Base-by-base conservation (phyloP, 352 stramenopile species). In the Pythium chondricola region DNA sequence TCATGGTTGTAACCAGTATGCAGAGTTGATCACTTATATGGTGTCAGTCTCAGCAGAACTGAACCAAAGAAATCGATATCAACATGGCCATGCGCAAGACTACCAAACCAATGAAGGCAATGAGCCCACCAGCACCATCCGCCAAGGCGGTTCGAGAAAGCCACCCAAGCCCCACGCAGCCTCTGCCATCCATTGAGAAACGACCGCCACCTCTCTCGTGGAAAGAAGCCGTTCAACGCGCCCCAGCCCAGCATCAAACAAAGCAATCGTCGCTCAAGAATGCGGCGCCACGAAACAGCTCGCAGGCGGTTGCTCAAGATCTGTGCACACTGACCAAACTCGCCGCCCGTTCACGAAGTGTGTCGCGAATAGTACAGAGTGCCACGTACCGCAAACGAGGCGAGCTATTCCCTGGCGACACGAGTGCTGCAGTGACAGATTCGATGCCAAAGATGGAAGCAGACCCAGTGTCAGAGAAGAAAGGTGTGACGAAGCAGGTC, bases 191-290 rank as follows among this genome's bases (percentile, higher is more conserved):
- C n/a, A n/a, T n/a, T n/a, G n/a, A n/a, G n/a, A 48, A 58, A 32
- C 33, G 43, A 30, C 14, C 53, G 18, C 21, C 57, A 21, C 60
- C 63, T 17, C 32, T 72, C 9, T 72, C 63, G n/a, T 72, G 63
- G 63, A 72, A 67, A 56, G 63, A 72, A 24, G 63, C 63, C 0
- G 63, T 72, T 17, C 53, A 72, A 25, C 63, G 63, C 20, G 56
- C 59, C 8, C 46, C 59, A 0, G 27, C 51, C 14, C 56, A 55
- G 24, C 56, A 40, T 10, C 37, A 17, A 14, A 43, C 22, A 8
- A 47, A 40, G 20, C 25, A n/a, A 4, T 31, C 56, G 4, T n/a
- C n/a, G n/a, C n/a, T n/a, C n/a, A n/a, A n/a, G 44, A 54, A 29
- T n/a, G 29, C 8, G 8, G 29, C 29, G 7, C 13, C 29, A 33